Evolutionary conservation across 2,329 filamentous ascomycete genomes (phyloP).

Genomic region (Emmonsia crescens): DNA sequence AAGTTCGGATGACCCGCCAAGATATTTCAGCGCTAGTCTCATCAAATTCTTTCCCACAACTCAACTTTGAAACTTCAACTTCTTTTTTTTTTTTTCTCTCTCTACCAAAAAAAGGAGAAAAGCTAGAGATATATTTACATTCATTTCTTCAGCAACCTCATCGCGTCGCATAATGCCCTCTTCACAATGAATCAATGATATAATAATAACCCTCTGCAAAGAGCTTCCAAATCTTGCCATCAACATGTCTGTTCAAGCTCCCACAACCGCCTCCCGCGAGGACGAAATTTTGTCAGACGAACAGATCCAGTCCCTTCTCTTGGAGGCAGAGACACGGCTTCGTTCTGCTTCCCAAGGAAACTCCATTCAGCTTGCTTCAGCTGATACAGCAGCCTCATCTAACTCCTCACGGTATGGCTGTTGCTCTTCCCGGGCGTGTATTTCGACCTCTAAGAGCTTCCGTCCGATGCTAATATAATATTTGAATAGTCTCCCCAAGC

Average conservation of each 20-base stretch:
- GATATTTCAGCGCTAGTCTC: too few relatives aligned
- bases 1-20: too few relatives aligned
- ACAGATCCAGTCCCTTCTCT: conserved; percentile 52
- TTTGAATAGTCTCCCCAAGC: conserved; percentile 38
- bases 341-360: conserved; percentile 11
- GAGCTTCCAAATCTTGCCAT: not conserved
- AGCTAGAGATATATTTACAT: too few relatives aligned
- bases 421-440: not conserved
- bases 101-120: too few relatives aligned
- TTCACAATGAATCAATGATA: not conserved
- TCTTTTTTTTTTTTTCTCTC: too few relatives aligned
- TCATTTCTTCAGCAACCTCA: not conserved
- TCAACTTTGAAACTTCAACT: too few relatives aligned
- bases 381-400: conserved; percentile 7
- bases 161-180: not conserved
- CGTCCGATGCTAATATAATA: not conserved
- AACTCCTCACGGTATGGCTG: not conserved
- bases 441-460: not conserved
- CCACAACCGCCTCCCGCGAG: conserved; percentile 5
- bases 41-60: not conserved
- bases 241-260: not conserved
- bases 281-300: conserved; percentile 48
- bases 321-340: conserved; percentile 52
- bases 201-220: not conserved
- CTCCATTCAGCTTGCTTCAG: conserved; percentile 7